Evolutionary conservation across 805 yeast species (phyloP).

Genomic region (Monosporozyma yasuniensis): DNA sequence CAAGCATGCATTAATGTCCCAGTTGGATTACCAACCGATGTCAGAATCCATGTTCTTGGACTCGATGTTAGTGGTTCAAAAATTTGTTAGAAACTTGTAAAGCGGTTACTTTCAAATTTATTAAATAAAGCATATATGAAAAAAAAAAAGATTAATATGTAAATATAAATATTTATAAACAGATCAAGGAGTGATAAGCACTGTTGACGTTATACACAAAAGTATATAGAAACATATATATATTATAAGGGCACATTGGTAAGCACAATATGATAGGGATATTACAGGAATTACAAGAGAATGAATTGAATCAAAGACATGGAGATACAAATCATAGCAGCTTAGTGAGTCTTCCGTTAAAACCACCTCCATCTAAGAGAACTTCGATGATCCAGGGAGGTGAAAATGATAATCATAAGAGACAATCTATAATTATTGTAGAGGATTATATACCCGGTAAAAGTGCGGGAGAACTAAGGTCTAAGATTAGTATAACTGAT

Average conservation of each 20-base stretch:
- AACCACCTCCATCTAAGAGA: neutral
- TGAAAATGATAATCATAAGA: neutral
- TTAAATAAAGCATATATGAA: neutral
- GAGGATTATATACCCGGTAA: neutral
- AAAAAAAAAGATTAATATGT: no score
- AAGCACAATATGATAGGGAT: neutral
- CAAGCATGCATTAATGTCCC: neutral
- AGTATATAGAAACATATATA: neutral
- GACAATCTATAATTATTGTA: neutral
- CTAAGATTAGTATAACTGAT: neutral
- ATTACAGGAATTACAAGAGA: neutral
- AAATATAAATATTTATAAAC: neutral
- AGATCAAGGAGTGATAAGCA: neutral
- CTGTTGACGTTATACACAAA: no score
- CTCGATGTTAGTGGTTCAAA: neutral
- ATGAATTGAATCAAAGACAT: neutral
- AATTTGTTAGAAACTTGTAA: conserved; percentile 3
- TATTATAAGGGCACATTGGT: neutral
- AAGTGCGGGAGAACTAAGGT: neutral
- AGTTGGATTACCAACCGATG: neutral
- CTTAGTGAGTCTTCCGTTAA: neutral
- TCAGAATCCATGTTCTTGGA: neutral
- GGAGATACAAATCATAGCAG: neutral
- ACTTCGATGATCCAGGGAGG: neutral
- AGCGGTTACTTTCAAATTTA: neutral